Evolutionary conservation across 2,329 filamentous ascomycete species (phyloP).

Genomic region (Catunica adiposa): DNA sequence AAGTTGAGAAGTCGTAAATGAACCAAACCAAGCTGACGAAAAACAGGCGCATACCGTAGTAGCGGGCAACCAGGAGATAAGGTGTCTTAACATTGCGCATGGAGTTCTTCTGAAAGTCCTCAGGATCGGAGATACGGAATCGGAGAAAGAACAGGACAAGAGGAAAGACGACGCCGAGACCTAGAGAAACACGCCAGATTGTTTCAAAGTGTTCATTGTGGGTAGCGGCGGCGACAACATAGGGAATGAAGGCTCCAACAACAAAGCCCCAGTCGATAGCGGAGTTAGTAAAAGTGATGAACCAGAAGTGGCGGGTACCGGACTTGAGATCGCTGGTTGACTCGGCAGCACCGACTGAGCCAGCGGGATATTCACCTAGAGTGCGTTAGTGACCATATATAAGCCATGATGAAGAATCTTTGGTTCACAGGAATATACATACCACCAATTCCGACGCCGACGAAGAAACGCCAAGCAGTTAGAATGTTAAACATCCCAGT

Average conservation of each 20-base stretch:
- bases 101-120: constrained; percentile 55
- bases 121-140: constrained; percentile 58
- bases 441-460: constrained; percentile 61
- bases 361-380: constrained; percentile 58
- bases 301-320: constrained; percentile 79
- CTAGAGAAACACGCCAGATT: constrained; percentile 70
- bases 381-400: too few relatives aligned
- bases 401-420: constrained; percentile 20
- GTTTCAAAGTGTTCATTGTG: constrained; percentile 46
- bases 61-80: constrained; percentile 39
- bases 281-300: constrained; percentile 71
- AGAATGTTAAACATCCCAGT: constrained; percentile 59
- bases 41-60: constrained; percentile 57
- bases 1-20: constrained; percentile 69
- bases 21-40: constrained; percentile 68
- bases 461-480: constrained; percentile 71
- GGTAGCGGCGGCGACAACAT: constrained; percentile 39
- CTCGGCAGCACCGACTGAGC: constrained; percentile 70
- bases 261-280: constrained; percentile 67
- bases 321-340: constrained; percentile 64
- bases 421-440: too few relatives aligned
- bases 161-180: constrained; percentile 63
- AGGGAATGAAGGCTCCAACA: constrained; percentile 60
- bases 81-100: constrained; percentile 46
- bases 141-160: constrained; percentile 49